Evolutionary conservation across 805 yeast species (phyloP), one percentile per base, ranked within the genome.

Genomic region (Yarrowia hollandica): DNA sequence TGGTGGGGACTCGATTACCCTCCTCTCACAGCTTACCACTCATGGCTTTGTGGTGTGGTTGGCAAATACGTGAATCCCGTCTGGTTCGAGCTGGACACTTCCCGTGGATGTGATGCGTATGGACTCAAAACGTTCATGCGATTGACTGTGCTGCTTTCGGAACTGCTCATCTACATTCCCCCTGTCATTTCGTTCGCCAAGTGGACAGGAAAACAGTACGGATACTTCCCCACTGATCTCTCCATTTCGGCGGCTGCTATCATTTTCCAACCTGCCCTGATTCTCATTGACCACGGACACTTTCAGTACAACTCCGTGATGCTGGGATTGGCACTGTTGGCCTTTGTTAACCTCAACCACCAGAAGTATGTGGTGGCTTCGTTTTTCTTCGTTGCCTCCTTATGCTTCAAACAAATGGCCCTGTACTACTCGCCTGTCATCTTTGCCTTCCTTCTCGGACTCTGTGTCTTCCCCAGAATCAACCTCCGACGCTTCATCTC

Each of bases 1-100:
- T 90, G 92, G 74, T 94, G 99, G 98, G 97, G 98, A 0, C 77
- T 94, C 31, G 99, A 94, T 71, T 94, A 94, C 71, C 99, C 99
- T 0, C 98, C 98, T 6, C 75, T 94, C 62, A 92, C 99, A 0
- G 99, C 98, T 0, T 91, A 80, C 70, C 98, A 94, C 69, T 90
- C 96, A 50, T 89, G 85, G 80, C 30, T 88, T 1, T 69, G 86
- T 46, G 99, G 98, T 0, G 46, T 46, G 42, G 65, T 92, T 15
- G 98, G 97, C 0, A 66, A 76, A 1, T 69, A 82, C 38, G 72
- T 89, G 30, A 79, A 87, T 63, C 76, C 83, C 0, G 63, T 71
- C 0, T 94, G 98, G 98, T 90, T 94, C 71, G 82, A 76, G 3
- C 72, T 92, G 30, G 82, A 82, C 62, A 35, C 66, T 0, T 89